phyloP scores from a whole-genome alignment of 2,329 filamentous ascomycete species.

The Phyllosticta citriasiana region DNA sequence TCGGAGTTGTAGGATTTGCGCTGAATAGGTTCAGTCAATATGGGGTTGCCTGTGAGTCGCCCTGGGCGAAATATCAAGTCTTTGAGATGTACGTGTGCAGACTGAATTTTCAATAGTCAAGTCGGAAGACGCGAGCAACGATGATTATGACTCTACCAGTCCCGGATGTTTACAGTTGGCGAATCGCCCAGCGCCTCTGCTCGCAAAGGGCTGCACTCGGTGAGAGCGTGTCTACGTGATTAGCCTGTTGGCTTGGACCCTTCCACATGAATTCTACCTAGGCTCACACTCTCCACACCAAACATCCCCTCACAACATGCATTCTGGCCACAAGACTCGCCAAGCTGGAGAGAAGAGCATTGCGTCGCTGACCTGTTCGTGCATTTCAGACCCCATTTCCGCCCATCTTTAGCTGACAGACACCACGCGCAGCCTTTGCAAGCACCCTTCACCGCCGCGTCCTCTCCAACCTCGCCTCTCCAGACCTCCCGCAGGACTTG shows the following conservation, averaged over 20 bases:
- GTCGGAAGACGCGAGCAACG: no score
- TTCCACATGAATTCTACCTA: no score
- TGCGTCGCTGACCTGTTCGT: not conserved
- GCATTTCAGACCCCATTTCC: not conserved
- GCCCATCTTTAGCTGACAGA: not conserved
- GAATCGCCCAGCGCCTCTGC: no score
- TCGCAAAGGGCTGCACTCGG: no score
- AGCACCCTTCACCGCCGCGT: conserved; percentile 19
- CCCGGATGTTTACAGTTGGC: no score
- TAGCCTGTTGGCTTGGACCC: no score
- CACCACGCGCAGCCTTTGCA: conserved; percentile 24
- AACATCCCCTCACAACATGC: not conserved
- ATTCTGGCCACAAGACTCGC: conserved; percentile 3
- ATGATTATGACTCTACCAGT: no score
- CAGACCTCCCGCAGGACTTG: conserved; percentile 21
- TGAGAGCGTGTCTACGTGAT: no score
- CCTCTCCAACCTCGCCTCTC: conserved; percentile 13
- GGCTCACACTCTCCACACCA: not conserved
- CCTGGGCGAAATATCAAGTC: not conserved
- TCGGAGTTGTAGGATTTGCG: not conserved
- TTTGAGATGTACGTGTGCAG: not conserved
- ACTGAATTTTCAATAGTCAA: not conserved
- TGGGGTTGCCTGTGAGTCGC: not conserved
- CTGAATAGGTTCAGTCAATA: not conserved
- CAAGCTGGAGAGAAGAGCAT: conserved; percentile 26